Evolutionary conservation across 805 yeast species (phyloP).

Genomic region (Candida koratica): DNA sequence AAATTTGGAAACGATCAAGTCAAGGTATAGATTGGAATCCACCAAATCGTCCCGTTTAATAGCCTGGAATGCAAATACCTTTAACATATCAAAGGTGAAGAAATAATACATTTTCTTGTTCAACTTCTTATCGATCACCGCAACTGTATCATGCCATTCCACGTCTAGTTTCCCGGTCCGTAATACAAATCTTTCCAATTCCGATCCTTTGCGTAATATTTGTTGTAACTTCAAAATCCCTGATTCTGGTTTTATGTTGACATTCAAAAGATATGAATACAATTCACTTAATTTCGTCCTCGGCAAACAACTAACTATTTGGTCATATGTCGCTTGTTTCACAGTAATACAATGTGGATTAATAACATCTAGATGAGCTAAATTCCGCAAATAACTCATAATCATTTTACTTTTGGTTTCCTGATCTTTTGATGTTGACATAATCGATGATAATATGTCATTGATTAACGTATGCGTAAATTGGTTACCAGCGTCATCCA

Average conservation of each 20-base stretch:
- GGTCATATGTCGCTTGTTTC: slow-evolving; percentile 14
- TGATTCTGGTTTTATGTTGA: slow-evolving; percentile 31
- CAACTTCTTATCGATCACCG: slow-evolving; percentile 15
- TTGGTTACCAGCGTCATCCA: slow-evolving; percentile 22
- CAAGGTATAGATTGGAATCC: slow-evolving; percentile 31
- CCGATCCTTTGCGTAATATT: slow-evolving; percentile 25
- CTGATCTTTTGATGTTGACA: slow-evolving; percentile 13
- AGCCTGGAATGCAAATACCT: slow-evolving; percentile 20
- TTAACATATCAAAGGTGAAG: slow-evolving; percentile 26
- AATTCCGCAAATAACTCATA: slow-evolving; percentile 23
- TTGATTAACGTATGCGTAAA: slow-evolving; percentile 17
- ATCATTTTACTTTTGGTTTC: slow-evolving; percentile 18
- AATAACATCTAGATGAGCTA: slow-evolving; percentile 22
- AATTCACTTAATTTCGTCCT: slow-evolving; percentile 19
- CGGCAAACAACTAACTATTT: slow-evolving; percentile 19
- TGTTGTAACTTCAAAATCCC: slow-evolving; percentile 17
- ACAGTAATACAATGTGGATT: slow-evolving; percentile 24
- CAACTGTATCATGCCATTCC: slow-evolving; percentile 34
- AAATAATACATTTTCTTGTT: slow-evolving; percentile 29
- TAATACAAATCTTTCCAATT: slow-evolving; percentile 28
- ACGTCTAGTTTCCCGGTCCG: slow-evolving; percentile 36
- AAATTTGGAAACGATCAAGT: slow-evolving; percentile 34
- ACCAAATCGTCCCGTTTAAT: slow-evolving; percentile 26
- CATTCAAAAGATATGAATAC: slow-evolving; percentile 27
- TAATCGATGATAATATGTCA: slow-evolving; percentile 14